A percentile compares a stretch with the other conserved stretches of the same genome.
Conservation (phyloP, 805 yeast genomes). For the Tetrapisispora namnaoensis region DNA sequence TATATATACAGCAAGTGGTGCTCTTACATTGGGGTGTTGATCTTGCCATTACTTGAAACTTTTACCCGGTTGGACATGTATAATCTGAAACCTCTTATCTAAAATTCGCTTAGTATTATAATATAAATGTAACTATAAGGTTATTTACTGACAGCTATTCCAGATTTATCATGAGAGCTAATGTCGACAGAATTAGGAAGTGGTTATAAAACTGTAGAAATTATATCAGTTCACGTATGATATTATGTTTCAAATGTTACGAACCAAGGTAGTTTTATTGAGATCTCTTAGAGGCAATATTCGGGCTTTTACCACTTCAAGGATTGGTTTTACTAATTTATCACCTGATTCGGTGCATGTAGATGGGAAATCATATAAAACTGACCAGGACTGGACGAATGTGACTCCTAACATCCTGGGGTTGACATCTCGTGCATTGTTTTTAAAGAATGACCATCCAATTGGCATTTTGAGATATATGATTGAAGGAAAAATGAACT, state of each 20-base stretch:
- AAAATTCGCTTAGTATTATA: no score
- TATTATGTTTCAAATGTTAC: not conserved
- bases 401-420: slow-evolving; percentile 64
- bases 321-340: not conserved
- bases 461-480: slow-evolving; percentile 73
- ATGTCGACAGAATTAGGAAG: no score
- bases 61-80: not conserved
- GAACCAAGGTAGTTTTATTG: not conserved
- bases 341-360: slow-evolving; percentile 15
- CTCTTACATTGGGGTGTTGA: no score
- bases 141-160: not conserved
- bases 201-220: no score
- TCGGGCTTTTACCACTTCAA: not conserved
- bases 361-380: slow-evolving; percentile 41
- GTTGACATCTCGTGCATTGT: slow-evolving; percentile 63
- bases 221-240: no score
- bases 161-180: no score
- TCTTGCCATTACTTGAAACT: no score
- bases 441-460: slow-evolving; percentile 71
- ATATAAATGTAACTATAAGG: no score
- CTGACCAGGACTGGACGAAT: slow-evolving; percentile 72
- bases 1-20: no score
- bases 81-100: no score
- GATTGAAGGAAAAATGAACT: slow-evolving; percentile 57
- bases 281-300: not conserved